Percentiles rank a stretch among this genome's conserved stretches.
These are phyloP conservation scores for Fusarium mangiferae DNA, from an alignment of 2,329 filamentous ascomycete species.

Conservation along the genomic window DNA sequence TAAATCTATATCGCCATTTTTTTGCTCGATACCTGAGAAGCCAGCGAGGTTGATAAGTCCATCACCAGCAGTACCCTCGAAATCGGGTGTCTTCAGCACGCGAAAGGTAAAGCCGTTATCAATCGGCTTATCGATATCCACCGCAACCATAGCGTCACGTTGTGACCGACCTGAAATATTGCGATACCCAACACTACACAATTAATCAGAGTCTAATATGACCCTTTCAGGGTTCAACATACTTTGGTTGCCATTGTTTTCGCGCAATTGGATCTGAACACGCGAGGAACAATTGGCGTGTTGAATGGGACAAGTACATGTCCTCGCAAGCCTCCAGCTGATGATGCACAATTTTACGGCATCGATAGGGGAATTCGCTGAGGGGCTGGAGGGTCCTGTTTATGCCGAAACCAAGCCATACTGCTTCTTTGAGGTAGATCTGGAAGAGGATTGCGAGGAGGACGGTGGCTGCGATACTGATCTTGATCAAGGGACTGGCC, in stretches of 20 bases:
- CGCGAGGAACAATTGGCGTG: constrained; percentile 38
- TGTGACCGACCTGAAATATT: constrained; percentile 46
- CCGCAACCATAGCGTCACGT: constrained; percentile 46
- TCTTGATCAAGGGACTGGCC: constrained; percentile 12
- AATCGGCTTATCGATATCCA: constrained; percentile 47
- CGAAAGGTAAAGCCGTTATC: constrained; percentile 35
- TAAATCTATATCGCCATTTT: constrained; percentile 25
- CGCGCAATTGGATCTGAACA: constrained; percentile 36
- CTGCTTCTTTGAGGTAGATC: constrained; percentile 32
- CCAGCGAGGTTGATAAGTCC: constrained; percentile 46
- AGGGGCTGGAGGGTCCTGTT: constrained; percentile 33
- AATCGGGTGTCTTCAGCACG: constrained; percentile 42
- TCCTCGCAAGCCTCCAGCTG: constrained; percentile 40
- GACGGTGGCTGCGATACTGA: constrained; percentile 19
- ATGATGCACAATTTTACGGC: constrained; percentile 34
- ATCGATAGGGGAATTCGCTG: constrained; percentile 40
- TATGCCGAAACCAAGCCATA: constrained; percentile 40
- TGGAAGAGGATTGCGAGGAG: constrained; percentile 38
- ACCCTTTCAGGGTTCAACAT: too few species aligned
- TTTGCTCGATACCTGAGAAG: constrained; percentile 44
- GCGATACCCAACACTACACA: constrained; percentile 19
- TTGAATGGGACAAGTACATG: constrained; percentile 41
- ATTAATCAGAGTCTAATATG: neutral
- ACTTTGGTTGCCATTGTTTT: constrained; percentile 34
- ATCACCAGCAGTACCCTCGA: constrained; percentile 46